Evolutionary conservation across 164 flowering plant genomes (phyloP), one percentile per base, ranked within the genome.

Genomic region (Nelumbo lutea): DNA sequence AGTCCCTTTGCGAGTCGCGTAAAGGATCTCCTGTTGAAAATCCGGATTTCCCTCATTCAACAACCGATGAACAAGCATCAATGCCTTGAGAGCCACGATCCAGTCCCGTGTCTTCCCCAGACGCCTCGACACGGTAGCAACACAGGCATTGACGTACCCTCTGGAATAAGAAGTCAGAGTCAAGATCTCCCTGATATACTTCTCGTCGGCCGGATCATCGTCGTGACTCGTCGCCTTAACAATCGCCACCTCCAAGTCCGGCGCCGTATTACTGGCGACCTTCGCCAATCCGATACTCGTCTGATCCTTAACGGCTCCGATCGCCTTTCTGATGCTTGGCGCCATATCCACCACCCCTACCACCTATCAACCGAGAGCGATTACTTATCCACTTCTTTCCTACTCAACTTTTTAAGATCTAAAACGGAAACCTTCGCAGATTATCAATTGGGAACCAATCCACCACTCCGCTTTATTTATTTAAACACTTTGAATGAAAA

Each of bases 261-360:
- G 86, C 9, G 94, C 86, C 2, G 73, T 70, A 72, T 78, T 89
- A 48, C 91, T 84, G 6, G 88, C 82, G 45, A 89, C 93, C 70
- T 86, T 91, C 6, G 97, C 97, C 11, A 91, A 57, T 66, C 96
- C 76, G 2, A 91, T 90, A 77, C 93, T 91, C 10, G 97, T 89
- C 62, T 87, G 90, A 69, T 89, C 97, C 70, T 91, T 91, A 69
- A 91, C 89, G 0, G 90, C 90, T 15, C 96, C 97, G 14, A 91
- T 80, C 65, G 93, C 97, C 78, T 82, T 85, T 44, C 89, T 77
- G 61, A 89, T 81, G 76, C 84, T 81, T 5, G 87, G 76, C 2
- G 88, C 83, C 95, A 88, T 88, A 51, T 38, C 42, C 59, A 65
- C 74, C n/a, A 64, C 47, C 47, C 42, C 59, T 38, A 53, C 48